These are phyloP conservation scores for Pythium aquatile DNA, from an alignment of 352 stramenopile genomes.

Conservation along the genomic window DNA sequence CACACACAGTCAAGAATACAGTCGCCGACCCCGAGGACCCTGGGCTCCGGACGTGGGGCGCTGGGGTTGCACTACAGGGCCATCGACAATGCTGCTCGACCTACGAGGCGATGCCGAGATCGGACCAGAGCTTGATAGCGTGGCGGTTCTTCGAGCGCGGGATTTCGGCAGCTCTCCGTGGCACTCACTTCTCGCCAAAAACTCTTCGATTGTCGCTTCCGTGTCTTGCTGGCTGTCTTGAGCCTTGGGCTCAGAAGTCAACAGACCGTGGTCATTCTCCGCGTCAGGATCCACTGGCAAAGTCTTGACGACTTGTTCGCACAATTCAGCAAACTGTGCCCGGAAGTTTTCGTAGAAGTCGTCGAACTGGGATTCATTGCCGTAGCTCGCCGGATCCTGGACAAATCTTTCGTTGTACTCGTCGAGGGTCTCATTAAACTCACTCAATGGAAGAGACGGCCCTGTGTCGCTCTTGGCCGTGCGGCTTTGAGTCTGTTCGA, in stretches of 20 bases:
- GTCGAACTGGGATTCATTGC: conserved; percentile 18
- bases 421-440: conserved; percentile 27
- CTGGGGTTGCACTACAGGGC: neutral
- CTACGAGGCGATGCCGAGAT: neutral
- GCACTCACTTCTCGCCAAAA: conserved; percentile 17
- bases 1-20: neutral
- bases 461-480: neutral
- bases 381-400: conserved; percentile 4
- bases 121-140: neutral
- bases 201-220: conserved; percentile 25
- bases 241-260: neutral
- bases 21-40: neutral
- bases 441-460: neutral
- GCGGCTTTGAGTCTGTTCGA: neutral
- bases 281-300: conserved; percentile 14
- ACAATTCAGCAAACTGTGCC: conserved; percentile 34
- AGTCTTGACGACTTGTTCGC: conserved; percentile 29
- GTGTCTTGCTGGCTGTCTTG: neutral
- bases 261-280: neutral
- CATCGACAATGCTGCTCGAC: neutral
- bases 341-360: conserved; percentile 32
- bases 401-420: conserved; percentile 30
- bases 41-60: conserved; percentile 8
- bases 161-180: neutral
- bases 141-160: neutral